Percentiles rank a stretch among this genome's conserved stretches.
These are phyloP conservation scores for Vigna angularis DNA, from an alignment of 306 rosid genomes.

Conservation along the genomic window DNA sequence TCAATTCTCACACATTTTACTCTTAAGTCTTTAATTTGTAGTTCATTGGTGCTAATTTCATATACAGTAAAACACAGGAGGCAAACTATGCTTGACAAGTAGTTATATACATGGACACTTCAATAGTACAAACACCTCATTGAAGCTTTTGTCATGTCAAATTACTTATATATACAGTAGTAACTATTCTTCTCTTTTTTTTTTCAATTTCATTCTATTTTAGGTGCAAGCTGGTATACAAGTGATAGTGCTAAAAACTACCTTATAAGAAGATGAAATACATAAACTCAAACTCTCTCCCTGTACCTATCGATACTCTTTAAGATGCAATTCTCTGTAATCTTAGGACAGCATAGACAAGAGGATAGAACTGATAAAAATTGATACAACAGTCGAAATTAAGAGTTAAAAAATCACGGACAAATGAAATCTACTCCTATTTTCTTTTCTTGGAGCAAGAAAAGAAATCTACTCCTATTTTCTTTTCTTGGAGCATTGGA, in stretches of 20 bases:
- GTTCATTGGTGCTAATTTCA: not conserved
- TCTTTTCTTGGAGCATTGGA: not conserved
- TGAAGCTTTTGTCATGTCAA: not conserved
- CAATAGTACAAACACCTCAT: not conserved
- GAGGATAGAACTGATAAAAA: not conserved
- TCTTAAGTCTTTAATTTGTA: not conserved
- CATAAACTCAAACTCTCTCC: conserved; percentile 20
- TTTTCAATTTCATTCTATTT: not conserved
- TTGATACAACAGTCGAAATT: not conserved
- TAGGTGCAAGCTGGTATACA: not conserved
- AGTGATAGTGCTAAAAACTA: not conserved
- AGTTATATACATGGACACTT: not conserved
- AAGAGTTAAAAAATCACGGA: conserved; percentile 7
- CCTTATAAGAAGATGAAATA: conserved; percentile 9
- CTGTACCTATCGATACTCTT: not conserved
- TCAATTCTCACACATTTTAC: not conserved
- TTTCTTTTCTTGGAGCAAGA: not conserved
- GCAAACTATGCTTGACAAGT: not conserved
- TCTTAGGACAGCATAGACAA: not conserved
- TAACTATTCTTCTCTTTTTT: not conserved
- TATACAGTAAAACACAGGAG: not conserved
- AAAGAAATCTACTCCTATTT: not conserved
- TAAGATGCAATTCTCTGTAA: conserved; percentile 6
- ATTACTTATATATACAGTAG: not conserved
- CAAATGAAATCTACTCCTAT: not conserved